Evolutionary conservation across 768 basidiomycete species (phyloP), one percentile per base, ranked within the genome.

Genomic region (Solioccasus polychromus): DNA sequence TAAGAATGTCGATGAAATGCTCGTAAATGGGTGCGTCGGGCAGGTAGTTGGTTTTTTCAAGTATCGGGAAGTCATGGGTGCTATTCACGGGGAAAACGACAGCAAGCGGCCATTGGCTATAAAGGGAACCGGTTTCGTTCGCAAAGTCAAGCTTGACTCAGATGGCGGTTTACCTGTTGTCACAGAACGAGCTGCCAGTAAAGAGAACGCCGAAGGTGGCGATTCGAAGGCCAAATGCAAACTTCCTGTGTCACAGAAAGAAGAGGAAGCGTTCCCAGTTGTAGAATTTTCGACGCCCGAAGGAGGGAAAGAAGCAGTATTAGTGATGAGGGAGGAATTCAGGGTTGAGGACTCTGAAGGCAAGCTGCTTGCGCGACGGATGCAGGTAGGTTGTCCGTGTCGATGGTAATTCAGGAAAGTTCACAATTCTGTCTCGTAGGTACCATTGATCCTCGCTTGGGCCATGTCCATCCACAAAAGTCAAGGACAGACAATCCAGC

Each of bases 391-490:
- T 45, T n/a, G 2, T 31, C 12, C 17, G 8, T 26, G 11, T 18
- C 14, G 2, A n/a, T 23, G 6, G 5, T 3, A 3, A 5, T 39
- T 15, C 11, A 20, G 3, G 25, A 28, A n/a, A 8, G 9, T 20
- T 45, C 3, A 47, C 18, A 38, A 19, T 9, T 32, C 8, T 18
- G 10, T 32, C 17, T 22, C 10, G 2, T 52, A 88, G 82, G 55
- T 90, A 2, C 86, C 88, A 0, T 63, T 94, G 4, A 86, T 89
- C 39, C 74, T 85, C 0, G 81, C 84, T 0, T 88, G 83, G 85
- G 84, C 85, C 0, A 82, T 86, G 71, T 79, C 79, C 2, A 87
- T 89, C 45, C 85, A 88, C 67, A 89, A 89, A 63, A 78, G 76
- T 45, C 87, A 88, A 57, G 86, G 85, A 1, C 83, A 86, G 54